Evolutionary conservation across 805 yeast genomes (phyloP).

Genomic region (Candida xyloterini): DNA sequence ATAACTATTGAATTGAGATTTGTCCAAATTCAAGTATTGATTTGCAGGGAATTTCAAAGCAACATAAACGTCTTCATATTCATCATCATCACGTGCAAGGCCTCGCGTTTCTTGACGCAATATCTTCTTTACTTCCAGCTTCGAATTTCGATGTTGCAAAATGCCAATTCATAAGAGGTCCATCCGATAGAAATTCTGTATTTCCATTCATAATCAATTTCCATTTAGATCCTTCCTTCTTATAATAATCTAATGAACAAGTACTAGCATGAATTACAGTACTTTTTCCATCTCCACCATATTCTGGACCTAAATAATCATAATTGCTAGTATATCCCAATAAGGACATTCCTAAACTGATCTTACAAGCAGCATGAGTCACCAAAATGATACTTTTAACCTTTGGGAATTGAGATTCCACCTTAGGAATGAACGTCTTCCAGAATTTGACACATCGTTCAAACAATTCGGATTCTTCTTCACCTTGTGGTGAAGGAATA

Average conservation of each 20-base stretch:
- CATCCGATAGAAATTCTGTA: slow-evolving; percentile 63
- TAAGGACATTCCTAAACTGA: slow-evolving; percentile 79
- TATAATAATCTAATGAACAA: slow-evolving; percentile 74
- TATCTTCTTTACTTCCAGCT: slow-evolving; percentile 89
- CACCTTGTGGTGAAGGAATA: slow-evolving; percentile 68
- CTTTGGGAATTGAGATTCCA: slow-evolving; percentile 57
- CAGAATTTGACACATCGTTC: slow-evolving; percentile 57
- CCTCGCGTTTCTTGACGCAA: slow-evolving; percentile 49
- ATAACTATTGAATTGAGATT: slow-evolving; percentile 16
- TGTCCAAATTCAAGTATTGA: slow-evolving; percentile 24
- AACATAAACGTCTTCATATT: slow-evolving; percentile 47
- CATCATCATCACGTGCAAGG: slow-evolving; percentile 24
- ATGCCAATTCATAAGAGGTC: slow-evolving; percentile 95
- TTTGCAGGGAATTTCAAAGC: slow-evolving; percentile 49
- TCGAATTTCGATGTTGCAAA: slow-evolving; percentile 62
- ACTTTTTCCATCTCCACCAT: slow-evolving; percentile 37
- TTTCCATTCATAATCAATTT: slow-evolving; percentile 64
- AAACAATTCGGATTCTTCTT: slow-evolving; percentile 67
- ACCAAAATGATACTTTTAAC: slow-evolving; percentile 65
- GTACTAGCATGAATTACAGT: slow-evolving; percentile 66
- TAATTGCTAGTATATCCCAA: slow-evolving; percentile 50
- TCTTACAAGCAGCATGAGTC: slow-evolving; percentile 92
- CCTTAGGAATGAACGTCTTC: slow-evolving; percentile 50
- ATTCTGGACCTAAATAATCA: slow-evolving; percentile 47
- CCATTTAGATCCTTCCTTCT: slow-evolving; percentile 48